Conservation (phyloP, 1,139 yeast genomes). For the Yamadazyma sp. region DNA sequence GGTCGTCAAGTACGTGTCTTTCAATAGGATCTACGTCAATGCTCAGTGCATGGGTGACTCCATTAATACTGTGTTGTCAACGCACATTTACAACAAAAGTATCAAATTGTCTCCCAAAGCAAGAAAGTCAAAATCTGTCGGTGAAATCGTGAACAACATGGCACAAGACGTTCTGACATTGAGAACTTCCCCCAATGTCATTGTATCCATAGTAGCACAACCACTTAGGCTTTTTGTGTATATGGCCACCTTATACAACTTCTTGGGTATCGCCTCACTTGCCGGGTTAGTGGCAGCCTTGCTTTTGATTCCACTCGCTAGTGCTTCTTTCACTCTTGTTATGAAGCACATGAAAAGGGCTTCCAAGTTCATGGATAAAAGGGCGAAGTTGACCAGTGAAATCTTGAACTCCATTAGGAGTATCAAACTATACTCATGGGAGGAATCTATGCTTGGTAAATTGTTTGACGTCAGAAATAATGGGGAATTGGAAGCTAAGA, state of each 20-base stretch:
- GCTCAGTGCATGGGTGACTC: constrained; percentile 19
- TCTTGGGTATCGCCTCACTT: constrained; percentile 35
- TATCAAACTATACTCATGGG: constrained; percentile 43
- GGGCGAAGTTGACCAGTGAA: constrained; percentile 40
- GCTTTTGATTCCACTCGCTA: constrained; percentile 34
- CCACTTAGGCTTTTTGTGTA: constrained; percentile 32
- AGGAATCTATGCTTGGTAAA: constrained; percentile 36
- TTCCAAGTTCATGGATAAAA: constrained; percentile 34
- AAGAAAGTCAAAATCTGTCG: constrained; percentile 37
- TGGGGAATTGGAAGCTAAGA: constrained; percentile 30
- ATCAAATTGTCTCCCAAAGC: constrained; percentile 37
- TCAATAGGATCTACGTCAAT: constrained; percentile 24
- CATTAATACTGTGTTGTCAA: constrained; percentile 25
- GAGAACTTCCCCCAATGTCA: constrained; percentile 22
- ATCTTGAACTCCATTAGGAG: constrained; percentile 40
- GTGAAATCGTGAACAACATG: constrained; percentile 41
- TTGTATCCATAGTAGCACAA: constrained; percentile 27
- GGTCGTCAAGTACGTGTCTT: constrained; percentile 24
- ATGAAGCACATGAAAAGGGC: constrained; percentile 23
- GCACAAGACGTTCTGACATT: constrained; percentile 36
- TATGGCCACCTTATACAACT: constrained; percentile 27
- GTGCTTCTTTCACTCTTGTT: constrained; percentile 29
- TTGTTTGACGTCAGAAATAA: constrained; percentile 36
- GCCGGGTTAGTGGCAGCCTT: constrained; percentile 37
- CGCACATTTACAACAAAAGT: constrained; percentile 35